Evolutionary conservation across 331 rosid genomes (phyloP), one percentile per base, ranked within the genome.

Genomic region (Arachis monticola): DNA sequence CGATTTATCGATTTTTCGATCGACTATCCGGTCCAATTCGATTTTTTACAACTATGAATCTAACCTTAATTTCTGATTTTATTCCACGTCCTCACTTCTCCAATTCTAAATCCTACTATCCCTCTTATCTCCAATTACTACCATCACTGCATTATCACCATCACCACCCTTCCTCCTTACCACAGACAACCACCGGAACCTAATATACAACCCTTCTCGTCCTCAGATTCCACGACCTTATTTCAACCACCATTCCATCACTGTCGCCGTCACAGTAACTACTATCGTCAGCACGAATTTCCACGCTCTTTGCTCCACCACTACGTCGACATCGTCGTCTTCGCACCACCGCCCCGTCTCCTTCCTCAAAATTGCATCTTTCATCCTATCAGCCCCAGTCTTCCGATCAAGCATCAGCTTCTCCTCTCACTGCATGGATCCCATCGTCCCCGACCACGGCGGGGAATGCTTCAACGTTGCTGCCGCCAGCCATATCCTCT

Each of bases 381-480:
- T n/a, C n/a, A n/a, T n/a, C n/a, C n/a, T n/a, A n/a, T n/a, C n/a
- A n/a, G n/a, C n/a, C n/a, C n/a, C n/a, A n/a, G n/a, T n/a, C n/a
- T n/a, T n/a, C n/a, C n/a, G n/a, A n/a, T n/a, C n/a, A n/a, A n/a
- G n/a, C n/a, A n/a, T n/a, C n/a, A n/a, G 82, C 89, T 86, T 92
- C 90, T 90, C 91, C 53, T n/a, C 98, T 78, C 60, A 95, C 88
- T 64, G 97, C 97, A 31, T 83, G 89, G 83, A 95, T 92, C 89
- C 91, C 92, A 10, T 68, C 92, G 3, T 79, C 82, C 80, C 17
- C 22, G 14, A 17, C 57, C 6, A 1, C 57, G 57, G 0, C 22
- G 55, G 81, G 48, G 79, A 63, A 51, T 60, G 74, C 77, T 79
- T 86, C 9, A 82, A 83, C 73, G 63, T 86, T 69, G 31, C 63